These are phyloP conservation scores for Penicillium sp. DNA, from an alignment of 2,329 filamentous ascomycete genomes.

Conservation along the genomic window DNA sequence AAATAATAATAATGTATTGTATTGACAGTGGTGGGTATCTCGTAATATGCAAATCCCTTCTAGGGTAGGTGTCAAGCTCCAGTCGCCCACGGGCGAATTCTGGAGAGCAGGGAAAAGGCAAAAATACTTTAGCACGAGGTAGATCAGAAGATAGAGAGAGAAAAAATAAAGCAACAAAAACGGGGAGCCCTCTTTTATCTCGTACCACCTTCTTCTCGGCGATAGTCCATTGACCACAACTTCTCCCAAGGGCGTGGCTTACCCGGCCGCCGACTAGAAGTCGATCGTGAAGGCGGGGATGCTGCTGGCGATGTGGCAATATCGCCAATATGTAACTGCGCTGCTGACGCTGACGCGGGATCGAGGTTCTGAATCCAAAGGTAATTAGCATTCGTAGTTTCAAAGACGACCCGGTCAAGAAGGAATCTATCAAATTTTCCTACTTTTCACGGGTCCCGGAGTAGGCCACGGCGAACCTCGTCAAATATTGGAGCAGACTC, in stretches of 20 bases:
- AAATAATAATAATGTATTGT: too few relatives aligned
- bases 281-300: constrained; percentile 32
- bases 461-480: constrained; percentile 54
- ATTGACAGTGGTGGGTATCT: constrained; percentile 2
- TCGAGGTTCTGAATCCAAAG: background rate
- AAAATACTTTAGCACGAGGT: background rate
- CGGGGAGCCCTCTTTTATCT: constrained; percentile 13
- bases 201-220: constrained; percentile 33
- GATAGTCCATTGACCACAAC: constrained; percentile 50
- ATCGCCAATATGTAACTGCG: constrained; percentile 1
- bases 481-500: constrained; percentile 49
- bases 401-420: constrained; percentile 26
- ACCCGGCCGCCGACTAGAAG: constrained; percentile 25
- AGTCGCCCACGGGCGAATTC: background rate
- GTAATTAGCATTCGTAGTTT: background rate
- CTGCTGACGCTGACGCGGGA: constrained; percentile 4
- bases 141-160: background rate
- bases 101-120: background rate
- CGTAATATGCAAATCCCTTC: constrained; percentile 2
- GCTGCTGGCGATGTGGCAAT: constrained; percentile 19
- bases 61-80: background rate
- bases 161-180: constrained; percentile 4
- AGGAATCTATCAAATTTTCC: constrained; percentile 16
- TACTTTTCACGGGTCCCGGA: constrained; percentile 47
- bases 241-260: constrained; percentile 47